phyloP scores from a whole-genome alignment of 306 rosid genomes.

The Potentilla sterilis region DNA sequence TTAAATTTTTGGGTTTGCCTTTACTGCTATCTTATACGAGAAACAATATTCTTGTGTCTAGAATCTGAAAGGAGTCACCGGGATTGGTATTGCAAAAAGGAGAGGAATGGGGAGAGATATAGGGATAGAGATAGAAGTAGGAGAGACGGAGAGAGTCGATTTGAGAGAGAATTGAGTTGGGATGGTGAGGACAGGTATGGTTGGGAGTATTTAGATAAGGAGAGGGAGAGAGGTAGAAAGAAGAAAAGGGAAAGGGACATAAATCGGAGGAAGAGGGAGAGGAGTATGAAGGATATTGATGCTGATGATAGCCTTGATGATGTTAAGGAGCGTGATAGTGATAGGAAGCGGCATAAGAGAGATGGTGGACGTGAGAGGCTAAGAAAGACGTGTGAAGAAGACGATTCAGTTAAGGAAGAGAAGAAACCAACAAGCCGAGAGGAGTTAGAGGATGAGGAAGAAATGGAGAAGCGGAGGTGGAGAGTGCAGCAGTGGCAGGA shows the following conservation, averaged over 20 bases:
- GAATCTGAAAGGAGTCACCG: conserved; percentile 65
- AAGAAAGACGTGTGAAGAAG: conserved; percentile 43
- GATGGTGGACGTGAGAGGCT: conserved; percentile 55
- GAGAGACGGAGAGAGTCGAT: conserved; percentile 46
- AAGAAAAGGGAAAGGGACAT: conserved; percentile 34
- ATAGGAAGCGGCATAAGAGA: conserved; percentile 57
- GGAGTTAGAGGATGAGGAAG: conserved; percentile 85
- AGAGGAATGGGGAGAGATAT: conserved; percentile 34
- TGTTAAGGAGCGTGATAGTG: conserved; percentile 45
- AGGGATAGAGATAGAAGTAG: conserved; percentile 27
- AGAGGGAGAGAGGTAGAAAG: conserved; percentile 30
- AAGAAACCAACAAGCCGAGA: conserved; percentile 47
- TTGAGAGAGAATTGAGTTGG: conserved; percentile 44
- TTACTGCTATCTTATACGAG: not conserved
- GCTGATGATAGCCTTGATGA: conserved; percentile 57
- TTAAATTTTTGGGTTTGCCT: not conserved
- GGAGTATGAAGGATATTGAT: conserved; percentile 54
- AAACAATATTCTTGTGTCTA: conserved; percentile 12
- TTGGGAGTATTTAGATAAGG: conserved; percentile 42
- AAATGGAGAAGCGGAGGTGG: conserved; percentile 91
- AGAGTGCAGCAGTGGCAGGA: conserved; percentile 98
- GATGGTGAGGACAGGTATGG: conserved; percentile 37
- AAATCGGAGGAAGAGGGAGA: conserved; percentile 36
- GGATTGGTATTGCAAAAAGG: conserved; percentile 41
- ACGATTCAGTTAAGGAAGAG: conserved; percentile 46